Evolutionary conservation across 164 flowering plant genomes (phyloP).

Genomic region (Tetracentron sinense): DNA sequence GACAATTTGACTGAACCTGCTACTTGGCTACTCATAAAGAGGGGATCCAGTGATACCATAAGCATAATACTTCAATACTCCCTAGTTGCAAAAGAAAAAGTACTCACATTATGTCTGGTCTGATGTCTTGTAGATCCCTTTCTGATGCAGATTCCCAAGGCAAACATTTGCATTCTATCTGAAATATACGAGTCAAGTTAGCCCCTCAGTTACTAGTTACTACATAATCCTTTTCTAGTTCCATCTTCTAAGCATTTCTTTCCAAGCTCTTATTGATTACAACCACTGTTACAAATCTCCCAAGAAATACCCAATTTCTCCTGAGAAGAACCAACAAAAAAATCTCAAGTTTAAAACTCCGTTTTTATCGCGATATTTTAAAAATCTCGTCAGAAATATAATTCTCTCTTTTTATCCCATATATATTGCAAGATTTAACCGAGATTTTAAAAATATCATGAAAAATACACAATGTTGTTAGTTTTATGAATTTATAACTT

Average conservation of each 20-base stretch:
- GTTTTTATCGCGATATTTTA: no score
- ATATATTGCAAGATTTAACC: no score
- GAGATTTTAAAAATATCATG: no score
- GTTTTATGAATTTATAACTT: no score
- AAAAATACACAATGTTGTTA: no score
- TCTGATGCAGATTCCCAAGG: constrained; percentile 85
- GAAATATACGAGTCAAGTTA: constrained; percentile 14
- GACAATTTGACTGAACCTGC: no score
- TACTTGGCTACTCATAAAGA: background rate
- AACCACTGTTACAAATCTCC: background rate
- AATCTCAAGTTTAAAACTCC: no score
- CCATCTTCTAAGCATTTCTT: background rate
- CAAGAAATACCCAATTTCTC: no score
- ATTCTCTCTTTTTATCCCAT: no score
- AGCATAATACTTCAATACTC: no score
- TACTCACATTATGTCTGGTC: constrained; percentile 78
- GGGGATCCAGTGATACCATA: background rate
- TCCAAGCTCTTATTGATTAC: background rate
- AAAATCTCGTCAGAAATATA: no score
- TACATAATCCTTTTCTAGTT: background rate
- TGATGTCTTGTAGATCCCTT: constrained; percentile 39
- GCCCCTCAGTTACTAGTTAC: background rate
- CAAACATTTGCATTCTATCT: constrained; percentile 63
- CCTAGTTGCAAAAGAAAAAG: background rate
- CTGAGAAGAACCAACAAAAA: no score